phyloP scores from a whole-genome alignment of 2,329 filamentous ascomycete species.

The Fusarium austroafricanum region DNA sequence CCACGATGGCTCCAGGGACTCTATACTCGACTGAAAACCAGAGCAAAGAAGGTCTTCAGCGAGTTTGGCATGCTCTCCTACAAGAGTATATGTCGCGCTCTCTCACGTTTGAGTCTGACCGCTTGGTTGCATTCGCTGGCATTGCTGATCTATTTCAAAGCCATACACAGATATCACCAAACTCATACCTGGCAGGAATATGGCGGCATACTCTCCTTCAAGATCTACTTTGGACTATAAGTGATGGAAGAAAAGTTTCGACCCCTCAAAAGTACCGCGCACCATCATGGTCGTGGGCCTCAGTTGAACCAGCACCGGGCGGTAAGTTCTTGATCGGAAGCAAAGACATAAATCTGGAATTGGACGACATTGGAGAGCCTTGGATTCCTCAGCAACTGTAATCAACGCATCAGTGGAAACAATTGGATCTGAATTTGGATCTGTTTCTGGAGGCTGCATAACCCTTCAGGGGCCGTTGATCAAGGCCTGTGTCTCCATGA shows the following conservation, averaged over 20 bases:
- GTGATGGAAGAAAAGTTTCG: constrained; percentile 30
- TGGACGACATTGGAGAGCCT: too few species aligned
- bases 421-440: too few species aligned
- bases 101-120: constrained; percentile 35
- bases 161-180: constrained; percentile 3
- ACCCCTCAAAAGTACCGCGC: constrained; percentile 33
- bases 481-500: too few species aligned
- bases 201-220: constrained; percentile 29
- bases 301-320: constrained; percentile 15
- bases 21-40: constrained; percentile 17
- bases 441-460: too few species aligned
- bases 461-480: too few species aligned
- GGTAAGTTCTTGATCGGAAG: too few species aligned
- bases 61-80: constrained; percentile 21
- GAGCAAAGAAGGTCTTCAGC: not conserved
- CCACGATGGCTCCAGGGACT: constrained; percentile 15
- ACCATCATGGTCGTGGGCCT: constrained; percentile 39
- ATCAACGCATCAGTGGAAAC: too few species aligned
- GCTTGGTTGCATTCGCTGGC: constrained; percentile 31
- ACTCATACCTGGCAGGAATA: constrained; percentile 29
- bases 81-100: constrained; percentile 31
- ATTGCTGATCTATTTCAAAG: constrained; percentile 17
- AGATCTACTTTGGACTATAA: constrained; percentile 24
- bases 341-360: too few species aligned
- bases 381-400: too few species aligned